Evolutionary conservation across 352 stramenopile genomes (phyloP), one percentile per base, ranked within the genome.

Genomic region (Globisporangium sylvaticum): DNA sequence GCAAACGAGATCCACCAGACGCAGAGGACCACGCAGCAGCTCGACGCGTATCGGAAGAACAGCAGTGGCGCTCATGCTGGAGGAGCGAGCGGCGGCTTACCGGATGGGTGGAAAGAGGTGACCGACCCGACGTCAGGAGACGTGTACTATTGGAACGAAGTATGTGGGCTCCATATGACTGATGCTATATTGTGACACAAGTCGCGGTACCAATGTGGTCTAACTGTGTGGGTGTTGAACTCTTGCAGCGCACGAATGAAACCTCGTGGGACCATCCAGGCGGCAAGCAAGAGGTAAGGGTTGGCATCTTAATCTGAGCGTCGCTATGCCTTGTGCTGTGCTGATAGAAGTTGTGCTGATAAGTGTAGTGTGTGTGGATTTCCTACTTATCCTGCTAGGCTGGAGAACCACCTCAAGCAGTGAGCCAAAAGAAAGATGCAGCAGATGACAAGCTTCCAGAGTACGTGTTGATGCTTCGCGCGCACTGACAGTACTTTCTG

Each of bases 61-160:
- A 64, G 14, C 14, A 53, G 15, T 32, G 44, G 42, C 39, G 32
- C 69, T n/a, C 14, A 44, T 4, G 37, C 37, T n/a, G 37, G 37
- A 46, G 37, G 15, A 44, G 37, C 37, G 37, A 55, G 62, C 48
- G 54, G 8, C 3, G n/a, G 10, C 20, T 62, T 90, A 10, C 76
- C 75, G 2, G 44, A 69, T n/a, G 81, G 71, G 22, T 95, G 87
- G 84, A 77, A 80, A n/a, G 68, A 81, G 54, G 69, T 82, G 0
- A 37, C 74, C 18, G 87, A 93, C 60, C 69, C 81, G 3, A 53
- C 52, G 1, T 84, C 75, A 4, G 80, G 84, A 4, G 80, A 92
- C 15, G 67, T 53, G 54, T 95, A 95, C 72, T 95, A 87, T 65
- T 95, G 84, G 83, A 92, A 93, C 55, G 75, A 95, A 78, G 87